These are phyloP conservation scores for Hibiscus mutabilis DNA, from an alignment of 345 rosid species.

Conservation along the genomic window DNA sequence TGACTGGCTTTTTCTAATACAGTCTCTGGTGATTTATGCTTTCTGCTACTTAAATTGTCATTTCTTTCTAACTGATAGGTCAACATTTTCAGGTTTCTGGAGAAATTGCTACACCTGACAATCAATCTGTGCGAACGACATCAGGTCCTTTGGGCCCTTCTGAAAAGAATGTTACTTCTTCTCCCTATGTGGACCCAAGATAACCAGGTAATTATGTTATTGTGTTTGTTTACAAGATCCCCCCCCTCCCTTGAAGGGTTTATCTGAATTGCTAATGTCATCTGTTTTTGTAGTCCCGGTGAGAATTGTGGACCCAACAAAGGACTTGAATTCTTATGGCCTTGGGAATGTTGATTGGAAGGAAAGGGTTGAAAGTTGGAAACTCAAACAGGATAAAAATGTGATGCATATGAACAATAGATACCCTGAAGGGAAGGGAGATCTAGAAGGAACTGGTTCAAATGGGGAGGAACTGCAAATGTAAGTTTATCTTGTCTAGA, in stretches of 20 bases:
- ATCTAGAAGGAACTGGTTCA: constrained; percentile 94
- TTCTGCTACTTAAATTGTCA: neutral
- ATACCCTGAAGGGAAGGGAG: constrained; percentile 84
- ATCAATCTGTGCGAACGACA: no score
- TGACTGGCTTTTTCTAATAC: neutral
- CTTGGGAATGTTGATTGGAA: constrained; percentile 99
- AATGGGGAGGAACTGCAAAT: constrained; percentile 97
- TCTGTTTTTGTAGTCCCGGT: constrained; percentile 66
- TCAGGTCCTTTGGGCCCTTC: no score
- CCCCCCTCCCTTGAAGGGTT: neutral
- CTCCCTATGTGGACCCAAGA: no score
- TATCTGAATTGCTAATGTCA: neutral
- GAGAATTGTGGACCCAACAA: constrained; percentile 97
- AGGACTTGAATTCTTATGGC: constrained; percentile 97
- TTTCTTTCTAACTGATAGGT: no score
- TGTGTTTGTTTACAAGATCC: neutral
- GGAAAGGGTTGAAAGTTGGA: constrained; percentile 99
- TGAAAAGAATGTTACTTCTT: no score
- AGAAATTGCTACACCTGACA: no score
- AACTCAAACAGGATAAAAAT: constrained; percentile 94
- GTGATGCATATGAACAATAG: constrained; percentile 60
- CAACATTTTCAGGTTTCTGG: no score
- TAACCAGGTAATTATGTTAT: constrained; percentile 64
- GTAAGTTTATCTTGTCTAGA: constrained; percentile 67
- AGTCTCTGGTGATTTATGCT: neutral